These are phyloP conservation scores for Aspergillus clavatus DNA, from an alignment of 2,329 filamentous ascomycete species.

Conservation along the genomic window DNA sequence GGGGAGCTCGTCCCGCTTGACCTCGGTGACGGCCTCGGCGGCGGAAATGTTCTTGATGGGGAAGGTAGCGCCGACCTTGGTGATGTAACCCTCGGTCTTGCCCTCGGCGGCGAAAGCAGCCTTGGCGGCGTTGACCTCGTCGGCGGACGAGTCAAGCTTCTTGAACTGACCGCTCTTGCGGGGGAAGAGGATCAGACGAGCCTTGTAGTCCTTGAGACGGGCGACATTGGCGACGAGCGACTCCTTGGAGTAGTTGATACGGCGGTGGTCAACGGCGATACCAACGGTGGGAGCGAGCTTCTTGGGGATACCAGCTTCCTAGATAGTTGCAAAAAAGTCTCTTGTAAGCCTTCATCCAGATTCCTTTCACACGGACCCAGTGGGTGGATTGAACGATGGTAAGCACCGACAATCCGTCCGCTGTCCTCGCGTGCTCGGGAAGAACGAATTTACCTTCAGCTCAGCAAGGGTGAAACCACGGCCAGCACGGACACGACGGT, in stretches of 20 bases:
- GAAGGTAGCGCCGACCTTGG: constrained; percentile 55
- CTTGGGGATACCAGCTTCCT: constrained; percentile 94
- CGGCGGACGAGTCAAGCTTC: constrained; percentile 82
- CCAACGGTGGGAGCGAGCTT: constrained; percentile 93
- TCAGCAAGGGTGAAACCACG: constrained; percentile 97
- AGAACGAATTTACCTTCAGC: constrained; percentile 72
- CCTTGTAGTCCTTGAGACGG: constrained; percentile 96
- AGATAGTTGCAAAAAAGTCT: constrained; percentile 20
- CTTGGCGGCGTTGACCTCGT: constrained; percentile 69
- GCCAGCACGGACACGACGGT: constrained; percentile 92
- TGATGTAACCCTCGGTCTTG: constrained; percentile 51
- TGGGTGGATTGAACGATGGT: not conserved
- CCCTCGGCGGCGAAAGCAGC: constrained; percentile 46
- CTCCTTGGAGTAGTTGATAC: constrained; percentile 96
- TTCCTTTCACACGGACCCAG: not conserved
- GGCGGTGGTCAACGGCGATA: constrained; percentile 93
- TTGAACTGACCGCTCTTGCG: constrained; percentile 90
- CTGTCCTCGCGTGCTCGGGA: not conserved
- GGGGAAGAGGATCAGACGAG: constrained; percentile 95
- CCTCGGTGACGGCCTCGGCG: constrained; percentile 61
- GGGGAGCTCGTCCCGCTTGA: constrained; percentile 78
- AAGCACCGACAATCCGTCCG: not conserved
- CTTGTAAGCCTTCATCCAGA: constrained; percentile 14
- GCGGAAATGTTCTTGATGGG: constrained; percentile 63
- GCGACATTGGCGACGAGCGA: constrained; percentile 89